Evolutionary conservation across 441 rosid genomes (phyloP).

Genomic region (Brassica hybrid): DNA sequence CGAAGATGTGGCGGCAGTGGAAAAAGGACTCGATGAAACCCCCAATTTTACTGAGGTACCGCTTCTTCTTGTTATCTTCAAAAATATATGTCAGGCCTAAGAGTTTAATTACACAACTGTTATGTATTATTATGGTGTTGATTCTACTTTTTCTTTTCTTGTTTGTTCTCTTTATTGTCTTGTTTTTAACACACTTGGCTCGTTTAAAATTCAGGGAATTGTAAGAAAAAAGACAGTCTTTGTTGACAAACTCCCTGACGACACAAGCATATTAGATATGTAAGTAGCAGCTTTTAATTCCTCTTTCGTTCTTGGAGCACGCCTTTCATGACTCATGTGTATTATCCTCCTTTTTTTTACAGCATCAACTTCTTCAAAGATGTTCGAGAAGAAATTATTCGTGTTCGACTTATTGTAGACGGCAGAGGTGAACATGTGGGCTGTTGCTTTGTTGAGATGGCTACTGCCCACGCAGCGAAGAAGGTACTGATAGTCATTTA

Average conservation of each 20-base stretch:
- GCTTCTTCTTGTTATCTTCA: neutral
- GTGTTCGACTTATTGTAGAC: constrained; percentile 8
- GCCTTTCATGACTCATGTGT: neutral
- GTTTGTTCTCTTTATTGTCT: neutral
- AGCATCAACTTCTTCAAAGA: neutral
- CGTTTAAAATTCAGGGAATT: neutral
- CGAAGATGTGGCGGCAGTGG: neutral
- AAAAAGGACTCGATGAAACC: neutral
- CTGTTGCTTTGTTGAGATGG: constrained; percentile 14
- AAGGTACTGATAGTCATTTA: neutral
- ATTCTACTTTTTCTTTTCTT: neutral
- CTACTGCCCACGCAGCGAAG: neutral
- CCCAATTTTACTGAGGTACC: constrained; percentile 1
- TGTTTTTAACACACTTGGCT: neutral
- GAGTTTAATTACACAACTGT: neutral
- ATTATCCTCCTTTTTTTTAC: neutral
- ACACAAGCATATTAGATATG: neutral
- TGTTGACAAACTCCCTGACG: neutral
- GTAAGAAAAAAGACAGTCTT: constrained; percentile 1
- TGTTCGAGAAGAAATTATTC: neutral
- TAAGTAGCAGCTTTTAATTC: neutral
- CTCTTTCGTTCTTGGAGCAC: neutral
- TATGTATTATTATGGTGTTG: neutral
- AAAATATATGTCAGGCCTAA: neutral
- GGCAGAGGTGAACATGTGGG: neutral